phyloP scores from a whole-genome alignment of 148 eudicot species.

The Suaeda aralocaspica region DNA sequence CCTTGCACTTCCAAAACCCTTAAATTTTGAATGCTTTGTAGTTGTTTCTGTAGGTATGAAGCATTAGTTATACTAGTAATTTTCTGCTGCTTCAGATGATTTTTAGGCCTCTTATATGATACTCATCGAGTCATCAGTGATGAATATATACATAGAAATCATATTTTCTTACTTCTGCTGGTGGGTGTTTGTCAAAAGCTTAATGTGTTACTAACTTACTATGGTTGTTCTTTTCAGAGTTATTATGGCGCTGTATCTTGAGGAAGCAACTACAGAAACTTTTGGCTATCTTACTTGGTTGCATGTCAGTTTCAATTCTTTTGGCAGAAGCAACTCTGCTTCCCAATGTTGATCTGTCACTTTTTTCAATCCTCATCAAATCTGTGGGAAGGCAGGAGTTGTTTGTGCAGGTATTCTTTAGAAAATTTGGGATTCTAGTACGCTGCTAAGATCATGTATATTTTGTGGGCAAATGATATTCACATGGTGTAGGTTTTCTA shows the following conservation, averaged over 20 bases:
- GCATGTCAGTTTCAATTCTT: constrained; percentile 96
- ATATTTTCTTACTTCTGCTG: background rate
- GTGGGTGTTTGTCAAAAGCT: background rate
- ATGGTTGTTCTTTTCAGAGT: constrained; percentile 44
- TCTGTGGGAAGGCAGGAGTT: constrained; percentile 67
- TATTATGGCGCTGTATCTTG: constrained; percentile 81
- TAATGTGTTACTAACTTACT: background rate
- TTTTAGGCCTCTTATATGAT: background rate
- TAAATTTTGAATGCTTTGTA: background rate
- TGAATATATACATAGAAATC: no score
- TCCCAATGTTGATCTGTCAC: constrained; percentile 82
- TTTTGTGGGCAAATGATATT: background rate
- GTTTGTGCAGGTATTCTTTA: constrained; percentile 71
- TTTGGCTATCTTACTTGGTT: constrained; percentile 80
- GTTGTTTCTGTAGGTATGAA: no score
- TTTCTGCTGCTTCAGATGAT: no score
- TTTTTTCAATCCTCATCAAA: constrained; percentile 81
- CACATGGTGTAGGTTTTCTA: background rate
- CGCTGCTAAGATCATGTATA: background rate
- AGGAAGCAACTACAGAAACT: constrained; percentile 65
- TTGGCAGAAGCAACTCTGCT: constrained; percentile 93
- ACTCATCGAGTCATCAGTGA: no score
- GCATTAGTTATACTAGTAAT: background rate
- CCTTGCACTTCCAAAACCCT: constrained; percentile 1
- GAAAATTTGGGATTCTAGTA: background rate